Percentiles rank a stretch among this genome's conserved stretches.
These are phyloP conservation scores for Leccinum huronense DNA, from an alignment of 1,284 basidiomycete genomes.

Conservation along the genomic window DNA sequence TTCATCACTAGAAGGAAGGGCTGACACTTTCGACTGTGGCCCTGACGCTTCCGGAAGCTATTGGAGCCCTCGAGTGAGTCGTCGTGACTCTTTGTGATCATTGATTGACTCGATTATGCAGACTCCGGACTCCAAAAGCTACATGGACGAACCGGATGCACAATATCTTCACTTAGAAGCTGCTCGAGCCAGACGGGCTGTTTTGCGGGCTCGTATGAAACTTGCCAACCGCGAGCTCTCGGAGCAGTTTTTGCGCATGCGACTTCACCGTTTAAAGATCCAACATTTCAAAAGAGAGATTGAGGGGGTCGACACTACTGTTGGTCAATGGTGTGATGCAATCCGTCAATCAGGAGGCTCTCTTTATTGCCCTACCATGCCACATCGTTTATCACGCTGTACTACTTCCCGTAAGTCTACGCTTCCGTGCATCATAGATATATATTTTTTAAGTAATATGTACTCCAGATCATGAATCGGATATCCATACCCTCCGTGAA, in stretches of 20 bases:
- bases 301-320: background rate
- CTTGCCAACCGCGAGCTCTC: background rate
- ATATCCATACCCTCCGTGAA: no score
- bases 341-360: background rate
- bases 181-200: background rate
- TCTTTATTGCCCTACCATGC: background rate
- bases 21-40: background rate
- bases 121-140: background rate
- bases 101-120: background rate
- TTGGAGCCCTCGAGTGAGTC: background rate
- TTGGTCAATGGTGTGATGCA: background rate
- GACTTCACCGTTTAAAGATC: background rate
- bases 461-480: no score
- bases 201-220: background rate
- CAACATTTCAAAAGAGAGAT: background rate
- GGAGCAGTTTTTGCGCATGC: background rate
- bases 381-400: background rate
- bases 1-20: background rate
- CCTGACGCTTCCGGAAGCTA: background rate
- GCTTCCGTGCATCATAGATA: no score
- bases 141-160: background rate
- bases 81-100: background rate
- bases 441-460: no score
- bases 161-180: background rate
- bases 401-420: no score